phyloP scores from a whole-genome alignment of 2,329 filamentous ascomycete genomes.

The Neopestalotiopsis sp. region DNA sequence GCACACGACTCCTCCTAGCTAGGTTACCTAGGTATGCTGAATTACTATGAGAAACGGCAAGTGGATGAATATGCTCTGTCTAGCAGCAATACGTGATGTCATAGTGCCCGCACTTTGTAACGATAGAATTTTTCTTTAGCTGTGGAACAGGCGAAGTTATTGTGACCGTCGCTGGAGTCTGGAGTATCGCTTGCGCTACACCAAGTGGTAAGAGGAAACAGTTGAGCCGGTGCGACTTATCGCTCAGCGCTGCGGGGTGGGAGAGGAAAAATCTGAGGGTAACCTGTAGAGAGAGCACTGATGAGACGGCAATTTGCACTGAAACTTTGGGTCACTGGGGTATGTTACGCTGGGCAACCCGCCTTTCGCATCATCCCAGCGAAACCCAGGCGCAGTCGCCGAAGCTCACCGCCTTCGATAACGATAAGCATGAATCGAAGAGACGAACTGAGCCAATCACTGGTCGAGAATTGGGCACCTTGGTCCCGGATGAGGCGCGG shows the following conservation, averaged over 20 bases:
- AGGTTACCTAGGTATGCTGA: too few relatives aligned
- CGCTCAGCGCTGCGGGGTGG: too few relatives aligned
- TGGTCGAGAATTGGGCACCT: conserved; percentile 18
- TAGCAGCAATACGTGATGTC: background rate
- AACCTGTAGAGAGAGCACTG: background rate
- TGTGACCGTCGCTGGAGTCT: background rate
- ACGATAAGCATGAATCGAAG: conserved; percentile 19
- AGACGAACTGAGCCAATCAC: conserved; percentile 14
- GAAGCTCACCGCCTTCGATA: conserved; percentile 6
- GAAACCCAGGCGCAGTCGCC: background rate
- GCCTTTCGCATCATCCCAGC: background rate
- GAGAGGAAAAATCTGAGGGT: too few relatives aligned
- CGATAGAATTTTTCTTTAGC: background rate
- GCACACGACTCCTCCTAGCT: too few relatives aligned
- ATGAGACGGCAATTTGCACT: background rate
- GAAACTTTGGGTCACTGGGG: background rate
- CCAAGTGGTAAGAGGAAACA: background rate
- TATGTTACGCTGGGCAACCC: background rate
- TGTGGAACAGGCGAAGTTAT: background rate
- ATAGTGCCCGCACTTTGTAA: background rate
- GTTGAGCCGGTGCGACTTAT: background rate
- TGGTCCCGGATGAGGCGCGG: conserved; percentile 13
- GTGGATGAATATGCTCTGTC: background rate
- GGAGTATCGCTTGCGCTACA: background rate
- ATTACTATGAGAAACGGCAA: background rate